Base-by-base conservation (phyloP, 768 basidiomycete genomes). In the Mycena metata region DNA sequence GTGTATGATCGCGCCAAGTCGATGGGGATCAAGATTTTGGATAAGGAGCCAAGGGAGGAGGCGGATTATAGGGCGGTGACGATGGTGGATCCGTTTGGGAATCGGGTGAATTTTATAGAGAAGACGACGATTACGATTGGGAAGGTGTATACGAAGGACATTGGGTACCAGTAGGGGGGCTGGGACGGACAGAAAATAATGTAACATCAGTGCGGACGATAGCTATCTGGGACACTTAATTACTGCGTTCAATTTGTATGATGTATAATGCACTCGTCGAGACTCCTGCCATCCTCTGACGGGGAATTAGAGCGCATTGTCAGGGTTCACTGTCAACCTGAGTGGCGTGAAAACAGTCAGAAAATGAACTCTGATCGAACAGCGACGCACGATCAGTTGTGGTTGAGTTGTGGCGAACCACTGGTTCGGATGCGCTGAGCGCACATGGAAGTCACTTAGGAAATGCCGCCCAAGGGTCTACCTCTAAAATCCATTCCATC, bases 271-370 rank as follows among this genome's bases (percentile, higher is more conserved):
- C 30, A 30, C 30, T 30, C 30, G 6, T 35, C 59, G 7, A 60
- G 33, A 47, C 33, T 60, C 15, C 35, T 45, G 7, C 58, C 43
- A 17, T 16, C 12, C 33, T 60, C 58, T 35, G 58, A 60, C 58
- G 47, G 46, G 33, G 58, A 36, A 49, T 60, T 45, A 60, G 49
- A 21, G 72, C 71, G 41, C 73, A 74, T 15, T 72, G 55, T 64
- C 73, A 74, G 47, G 71, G 72, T 50, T 74, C 73, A 23, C 66
- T 67, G 26, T 36, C 30, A 30, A 21, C 45, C 63, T 51, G 30
- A 66, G 30, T 30, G 30, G 6, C 6, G 30, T 30, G 30, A 39
- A 55, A 10, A 36, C n/a, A 15, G 5, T 26, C 41, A 45, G n/a
- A 10, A 33, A 58, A 46, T n/a, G 0, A n/a, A 60, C 46, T 47